Base-by-base conservation (phyloP, 116 monocot genomes). In the Dioscorea cayenensis region DNA sequence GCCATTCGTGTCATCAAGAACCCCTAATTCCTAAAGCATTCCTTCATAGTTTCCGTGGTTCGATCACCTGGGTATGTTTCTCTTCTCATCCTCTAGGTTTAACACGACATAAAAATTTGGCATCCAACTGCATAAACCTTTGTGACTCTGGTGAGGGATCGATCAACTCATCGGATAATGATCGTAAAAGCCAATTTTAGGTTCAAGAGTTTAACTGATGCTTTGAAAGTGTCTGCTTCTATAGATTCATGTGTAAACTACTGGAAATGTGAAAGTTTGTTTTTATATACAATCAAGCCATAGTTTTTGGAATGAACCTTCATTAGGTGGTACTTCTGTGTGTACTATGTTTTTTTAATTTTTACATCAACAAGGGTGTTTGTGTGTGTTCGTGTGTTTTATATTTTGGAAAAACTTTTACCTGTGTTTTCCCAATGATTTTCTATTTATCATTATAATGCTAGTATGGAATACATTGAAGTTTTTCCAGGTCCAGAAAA, bases 241-340 rank as follows among this genome's bases (percentile, higher is more conserved):
- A 66, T 74, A 73, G 81, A 78, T 80, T 99, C 99, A 69, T 99
- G 94, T 83, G 91, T 99, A 23, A n/a, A 99, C 99, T n/a, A 99
- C 99, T 63, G 99, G 99, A 73, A 99, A 99, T 87, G 99, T 94
- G 27, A 99, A 99, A 89, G 99, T 99, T 81, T 51, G 23, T 21
- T 60, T 43, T 43, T 43, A 12, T 5, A 43, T 43, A 1, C 12
- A 12, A 43, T 12, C 43, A 43, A 43, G 43, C 43, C 4, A 43
- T 43, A 43, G 43, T 43, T 43, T 43, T 43, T 43, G 7, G 43
- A 43, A 43, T 3, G 43, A 43, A 43, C 43, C 43, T 6, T 43
- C 43, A 43, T 43, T 43, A 1, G 43, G n/a, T 55, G 55, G 55
- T 2, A 18, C 17, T 55, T 55, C 25, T 25, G 25, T 25, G 25